Base-by-base conservation (phyloP, 2,329 filamentous ascomycete genomes). In the Nemania sp. region DNA sequence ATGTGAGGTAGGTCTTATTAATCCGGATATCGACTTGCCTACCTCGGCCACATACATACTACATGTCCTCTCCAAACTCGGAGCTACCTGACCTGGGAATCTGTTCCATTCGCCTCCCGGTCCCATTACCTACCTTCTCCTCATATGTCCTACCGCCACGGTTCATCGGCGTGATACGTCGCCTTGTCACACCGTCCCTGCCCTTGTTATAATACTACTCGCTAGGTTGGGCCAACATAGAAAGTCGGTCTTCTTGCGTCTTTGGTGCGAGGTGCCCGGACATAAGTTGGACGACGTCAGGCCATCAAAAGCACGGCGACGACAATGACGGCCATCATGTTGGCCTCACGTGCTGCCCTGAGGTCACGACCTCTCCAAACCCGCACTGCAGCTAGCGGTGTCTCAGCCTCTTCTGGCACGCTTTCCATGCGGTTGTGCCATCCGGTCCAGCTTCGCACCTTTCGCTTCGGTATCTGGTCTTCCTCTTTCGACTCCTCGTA, bases 401-500 rank as follows among this genome's bases (percentile, higher is more conserved):
- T 55, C 43, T 54, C 69, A 13, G 64, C 60, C n/a, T 60, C 64
- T 17, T 59, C 58, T 5, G 53, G 49, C 29, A 46, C 10, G 35
- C 15, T 11, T 39, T n/a, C 15, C 11, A 47, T 67, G 29, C 62
- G 59, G 17, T 42, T 53, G 17, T 66, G 67, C 35, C 71, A 71
- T 49, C 70, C 66, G 17, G 72, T 76, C 45, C 81, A 83, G 63
- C 73, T 67, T 35, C 80, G 84, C 37, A 69, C 68, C 37, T 83
- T 84, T 62, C 80, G 81, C 60, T 79, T 85, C 60, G 79, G 76
- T 53, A 65, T 77, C 17, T 84, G 81, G 79, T 75, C 78, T 7
- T 76, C 74, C 32, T 76, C 76, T 46, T 65, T 77, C 29, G 77
- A 81, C 63, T 70, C 74, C 13, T 75, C 79, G 17, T 72, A 74